phyloP scores from a whole-genome alignment of 177 flowering plant species.

The Vitis hybrid region DNA sequence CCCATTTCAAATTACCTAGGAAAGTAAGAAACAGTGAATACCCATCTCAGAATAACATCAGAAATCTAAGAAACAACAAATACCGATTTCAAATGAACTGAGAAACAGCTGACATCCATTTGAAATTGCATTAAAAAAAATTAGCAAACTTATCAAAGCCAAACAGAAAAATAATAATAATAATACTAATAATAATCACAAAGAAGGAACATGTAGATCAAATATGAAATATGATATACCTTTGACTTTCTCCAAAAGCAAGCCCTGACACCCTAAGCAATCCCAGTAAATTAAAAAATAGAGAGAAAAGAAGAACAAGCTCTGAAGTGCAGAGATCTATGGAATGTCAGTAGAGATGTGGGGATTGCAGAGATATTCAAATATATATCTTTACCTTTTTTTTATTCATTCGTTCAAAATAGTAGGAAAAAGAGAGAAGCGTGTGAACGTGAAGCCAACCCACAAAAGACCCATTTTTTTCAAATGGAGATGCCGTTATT shows the following conservation, averaged over 20 bases:
- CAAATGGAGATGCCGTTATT: slow-evolving; percentile 4
- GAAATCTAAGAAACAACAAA: not conserved
- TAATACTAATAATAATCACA: too few relatives aligned
- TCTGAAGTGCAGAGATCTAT: not conserved
- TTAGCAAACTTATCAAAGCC: too few relatives aligned
- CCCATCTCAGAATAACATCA: not conserved
- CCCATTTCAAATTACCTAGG: too few relatives aligned
- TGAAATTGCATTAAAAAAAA: too few relatives aligned
- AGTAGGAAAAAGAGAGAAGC: not conserved
- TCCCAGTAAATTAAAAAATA: not conserved
- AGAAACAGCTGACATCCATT: too few relatives aligned
- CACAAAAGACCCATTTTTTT: not conserved
- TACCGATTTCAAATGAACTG: not conserved
- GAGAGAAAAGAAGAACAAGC: too few relatives aligned
- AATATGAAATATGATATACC: too few relatives aligned
- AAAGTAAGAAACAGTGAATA: too few relatives aligned
- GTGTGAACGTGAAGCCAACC: not conserved
- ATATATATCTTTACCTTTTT: not conserved
- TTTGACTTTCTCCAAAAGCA: not conserved
- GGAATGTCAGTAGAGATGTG: not conserved
- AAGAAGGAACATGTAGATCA: too few relatives aligned
- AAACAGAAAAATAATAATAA: too few relatives aligned
- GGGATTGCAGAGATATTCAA: not conserved
- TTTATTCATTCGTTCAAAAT: not conserved
- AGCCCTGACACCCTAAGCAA: not conserved